A percentile compares a stretch with the other conserved stretches of the same genome.
Evolutionary conservation across 108 stramenopile species (phyloP).

Genomic region (Aurantiochytrium sp.): DNA sequence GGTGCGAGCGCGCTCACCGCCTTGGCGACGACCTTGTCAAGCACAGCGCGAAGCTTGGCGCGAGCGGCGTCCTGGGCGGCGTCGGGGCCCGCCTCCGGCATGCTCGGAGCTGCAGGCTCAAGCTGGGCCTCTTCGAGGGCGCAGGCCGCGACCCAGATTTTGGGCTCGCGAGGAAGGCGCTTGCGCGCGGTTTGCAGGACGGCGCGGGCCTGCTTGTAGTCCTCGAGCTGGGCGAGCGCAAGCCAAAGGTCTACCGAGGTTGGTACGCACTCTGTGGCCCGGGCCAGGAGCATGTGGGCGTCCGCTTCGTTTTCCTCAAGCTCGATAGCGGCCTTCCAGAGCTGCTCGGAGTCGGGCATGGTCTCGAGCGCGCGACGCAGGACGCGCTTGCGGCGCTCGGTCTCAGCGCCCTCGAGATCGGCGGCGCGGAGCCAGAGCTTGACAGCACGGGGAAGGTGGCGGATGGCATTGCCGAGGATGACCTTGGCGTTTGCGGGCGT

Average conservation of each 20-base stretch:
- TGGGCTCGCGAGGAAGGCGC: conserved; percentile 79
- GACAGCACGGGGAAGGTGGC: conserved; percentile 55
- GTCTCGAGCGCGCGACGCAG: conserved; percentile 86
- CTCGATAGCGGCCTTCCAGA: conserved; percentile 95
- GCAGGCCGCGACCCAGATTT: conserved; percentile 91
- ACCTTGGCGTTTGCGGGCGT: conserved; percentile 73
- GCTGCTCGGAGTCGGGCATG: conserved; percentile 78
- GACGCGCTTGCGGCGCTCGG: conserved; percentile 76
- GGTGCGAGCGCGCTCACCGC: conserved; percentile 64
- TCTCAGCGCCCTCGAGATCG: conserved; percentile 39
- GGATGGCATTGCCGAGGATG: conserved; percentile 68
- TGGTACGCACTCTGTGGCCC: conserved; percentile 94
- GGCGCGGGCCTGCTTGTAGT: conserved; percentile 87
- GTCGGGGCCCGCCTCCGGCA: no score
- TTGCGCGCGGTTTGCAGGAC: conserved; percentile 90
- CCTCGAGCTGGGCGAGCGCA: conserved; percentile 90
- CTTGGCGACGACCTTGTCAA: conserved; percentile 71
- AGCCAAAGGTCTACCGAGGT: conserved; percentile 94
- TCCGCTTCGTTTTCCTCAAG: conserved; percentile 85
- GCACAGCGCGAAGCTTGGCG: conserved; percentile 40
- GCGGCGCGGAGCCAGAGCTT: conserved; percentile 69
- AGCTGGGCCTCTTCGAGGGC: conserved; percentile 92
- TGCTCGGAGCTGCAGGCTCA: no score
- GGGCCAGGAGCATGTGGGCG: conserved; percentile 79
- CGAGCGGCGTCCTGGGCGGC: conserved; percentile 45